Evolutionary conservation across 2,329 filamentous ascomycete genomes (phyloP), one percentile per base, ranked within the genome.

Genomic region (Cytospora piceicola): DNA sequence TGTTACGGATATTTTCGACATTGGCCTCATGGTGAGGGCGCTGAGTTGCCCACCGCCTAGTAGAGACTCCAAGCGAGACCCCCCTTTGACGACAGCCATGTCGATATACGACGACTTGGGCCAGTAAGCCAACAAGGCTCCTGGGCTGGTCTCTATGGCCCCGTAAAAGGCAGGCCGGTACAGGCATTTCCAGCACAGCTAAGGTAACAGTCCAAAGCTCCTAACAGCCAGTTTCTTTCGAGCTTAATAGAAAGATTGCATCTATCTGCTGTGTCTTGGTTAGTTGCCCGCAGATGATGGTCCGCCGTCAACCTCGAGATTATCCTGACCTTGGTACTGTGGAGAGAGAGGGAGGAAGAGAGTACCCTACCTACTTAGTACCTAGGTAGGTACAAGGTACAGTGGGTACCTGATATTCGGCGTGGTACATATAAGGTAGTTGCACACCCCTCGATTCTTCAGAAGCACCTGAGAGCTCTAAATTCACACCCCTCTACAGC

Each of bases 1-100:
- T 97, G 75, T 99, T 99, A 71, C 94, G 86, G 60, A 94, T 95
- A 72, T 86, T 86, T 49, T 86, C 82, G 22, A 88, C 80, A 24
- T 72, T 73, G 34, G 75, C 73, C 55, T 79, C 78, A 36, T 77
- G 72, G 49, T 77, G 72, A 65, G 72, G 42, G 5, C 49, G 49
- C 24, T 49, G 64, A 6, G 46, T 42, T 12, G 56, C 56, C 66
- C 66, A 66, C 34, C 63, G 61, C 42, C 39, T 56, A 7, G 52
- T 17, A 54, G 63, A 36, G 30, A 29, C 29, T 60, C 53, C 46
- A 61, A 49, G 34, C 24, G 27, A 39, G 51, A 29, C 24, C 49
- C 56, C 52, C 14, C 22, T 29, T 58, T 63, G 66, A 22, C 39
- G 51, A 49, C 51, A 42, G 29, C 59, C 52, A 63, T 22, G 34